Conservation (phyloP, 352 stramenopile genomes). For the Pythium chondricola region DNA sequence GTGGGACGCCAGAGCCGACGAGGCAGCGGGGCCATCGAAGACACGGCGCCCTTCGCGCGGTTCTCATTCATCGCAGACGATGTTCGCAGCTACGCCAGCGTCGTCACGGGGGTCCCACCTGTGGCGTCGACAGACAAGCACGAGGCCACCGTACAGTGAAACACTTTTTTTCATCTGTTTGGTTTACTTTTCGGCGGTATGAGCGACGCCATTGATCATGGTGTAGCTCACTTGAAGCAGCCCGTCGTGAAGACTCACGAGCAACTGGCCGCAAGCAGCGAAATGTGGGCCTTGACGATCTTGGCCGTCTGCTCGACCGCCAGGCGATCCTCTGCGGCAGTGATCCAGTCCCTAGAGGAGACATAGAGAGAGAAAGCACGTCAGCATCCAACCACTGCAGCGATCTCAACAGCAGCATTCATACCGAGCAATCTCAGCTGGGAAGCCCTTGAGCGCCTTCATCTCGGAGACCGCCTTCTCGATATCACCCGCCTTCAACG, state of each 20-base stretch:
- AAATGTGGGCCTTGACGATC: conserved; percentile 79
- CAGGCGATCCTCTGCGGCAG: conserved; percentile 62
- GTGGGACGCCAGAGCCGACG: conserved; percentile 51
- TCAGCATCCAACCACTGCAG: neutral
- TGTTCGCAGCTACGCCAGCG: conserved; percentile 42
- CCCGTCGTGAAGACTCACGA: too few relatives aligned
- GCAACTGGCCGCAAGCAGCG: conserved; percentile 72
- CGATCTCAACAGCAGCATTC: neutral
- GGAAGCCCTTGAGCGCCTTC: conserved; percentile 55
- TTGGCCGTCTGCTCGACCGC: conserved; percentile 79
- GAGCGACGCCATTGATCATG: too few relatives aligned
- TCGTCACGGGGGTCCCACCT: conserved; percentile 18
- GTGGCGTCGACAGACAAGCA: neutral
- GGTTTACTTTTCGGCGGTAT: too few relatives aligned
- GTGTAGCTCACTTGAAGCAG: too few relatives aligned
- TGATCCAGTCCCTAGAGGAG: conserved; percentile 52
- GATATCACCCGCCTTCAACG: conserved; percentile 75
- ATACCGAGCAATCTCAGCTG: conserved; percentile 57
- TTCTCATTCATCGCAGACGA: conserved; percentile 76
- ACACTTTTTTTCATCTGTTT: neutral
- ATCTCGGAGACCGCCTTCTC: conserved; percentile 66
- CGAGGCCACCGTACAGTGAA: neutral
- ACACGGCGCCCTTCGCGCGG: conserved; percentile 52
- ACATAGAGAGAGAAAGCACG: neutral
- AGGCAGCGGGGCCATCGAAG: conserved; percentile 27